Base-by-base conservation (phyloP, 1,139 yeast genomes). In the Diutina ranongensis region DNA sequence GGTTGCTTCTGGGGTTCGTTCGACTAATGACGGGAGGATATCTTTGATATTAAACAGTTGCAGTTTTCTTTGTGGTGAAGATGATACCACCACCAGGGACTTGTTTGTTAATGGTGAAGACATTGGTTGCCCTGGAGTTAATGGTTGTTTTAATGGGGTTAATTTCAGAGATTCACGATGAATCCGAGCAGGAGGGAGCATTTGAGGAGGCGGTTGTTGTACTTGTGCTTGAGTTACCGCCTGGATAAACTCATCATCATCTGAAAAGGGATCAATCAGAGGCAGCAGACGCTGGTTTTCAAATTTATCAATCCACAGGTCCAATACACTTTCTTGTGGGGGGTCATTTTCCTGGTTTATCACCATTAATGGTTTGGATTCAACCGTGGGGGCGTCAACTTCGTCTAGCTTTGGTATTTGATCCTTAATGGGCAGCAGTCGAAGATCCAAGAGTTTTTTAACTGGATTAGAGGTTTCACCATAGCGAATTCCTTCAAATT, bases 211-310 rank as follows among this genome's bases (percentile, higher is more conserved):
- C 28, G 28, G 28, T 7, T 7, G 10, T 25, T 5, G 28, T 25
- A 25, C 28, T 25, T 12, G 27, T 10, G 40, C 40, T n/a, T 35
- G 40, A 13, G 40, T 35, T 8, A 35, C 27, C 9, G 27, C 9
- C 10, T 20, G 22, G 40, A 35, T 12, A n/a, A 35, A 35, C 18
- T 35, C 27, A 8, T 35, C 40, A n/a, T 35, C 40, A n/a, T 35
- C 40, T 5, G 31, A 9, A 35, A 18, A 21, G 7, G n/a, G 27
- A 21, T 35, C 40, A 3, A 16, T 13, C 25, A 13, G 21, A n/a
- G 40, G 40, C 40, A 35, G 40, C 27, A 21, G 22, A 27, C 18
- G 40, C n/a, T 12, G 34, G 15, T 35, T 35, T 35, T 35, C 40
- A 35, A 35, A 35, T 9, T 22, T 21, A 15, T 35, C 40, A 9